Conservation (phyloP, 768 basidiomycete genomes). For the Pulveroboletus frians region DNA sequence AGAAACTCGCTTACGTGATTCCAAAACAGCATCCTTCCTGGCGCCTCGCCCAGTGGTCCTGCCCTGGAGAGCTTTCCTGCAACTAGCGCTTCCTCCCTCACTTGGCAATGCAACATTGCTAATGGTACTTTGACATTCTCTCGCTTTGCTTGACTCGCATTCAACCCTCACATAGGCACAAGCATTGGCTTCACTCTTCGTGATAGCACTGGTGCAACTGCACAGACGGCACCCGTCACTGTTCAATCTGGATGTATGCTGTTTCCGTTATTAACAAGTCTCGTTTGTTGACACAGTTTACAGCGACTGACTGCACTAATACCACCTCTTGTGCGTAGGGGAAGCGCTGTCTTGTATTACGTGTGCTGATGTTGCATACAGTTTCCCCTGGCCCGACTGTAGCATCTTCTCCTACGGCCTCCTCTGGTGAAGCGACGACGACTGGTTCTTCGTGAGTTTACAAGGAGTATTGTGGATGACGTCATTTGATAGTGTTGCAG, state of each 20-base stretch:
- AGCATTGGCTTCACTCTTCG: constrained; percentile 53
- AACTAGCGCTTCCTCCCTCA: constrained; percentile 36
- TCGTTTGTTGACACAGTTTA: constrained; percentile 18
- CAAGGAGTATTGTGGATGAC: background rate
- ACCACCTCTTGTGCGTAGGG: constrained; percentile 19
- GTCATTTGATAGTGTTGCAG: constrained; percentile 9
- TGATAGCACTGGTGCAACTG: constrained; percentile 50
- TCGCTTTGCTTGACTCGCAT: background rate
- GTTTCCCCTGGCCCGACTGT: constrained; percentile 21
- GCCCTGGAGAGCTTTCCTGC: constrained; percentile 45
- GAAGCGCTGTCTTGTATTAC: constrained; percentile 8
- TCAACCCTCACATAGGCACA: constrained; percentile 33
- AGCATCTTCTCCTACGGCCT: constrained; percentile 3
- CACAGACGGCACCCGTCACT: constrained; percentile 50
- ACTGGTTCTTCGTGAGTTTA: constrained; percentile 17
- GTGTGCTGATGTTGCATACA: constrained; percentile 15
- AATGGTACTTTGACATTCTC: constrained; percentile 30
- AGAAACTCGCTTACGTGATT: background rate
- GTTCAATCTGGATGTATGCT: constrained; percentile 47
- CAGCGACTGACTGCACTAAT: constrained; percentile 31
- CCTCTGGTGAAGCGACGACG: background rate
- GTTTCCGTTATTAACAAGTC: background rate
- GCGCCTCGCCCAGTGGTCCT: constrained; percentile 38
- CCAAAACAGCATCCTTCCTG: constrained; percentile 48
- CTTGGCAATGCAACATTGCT: constrained; percentile 52